Conservation (phyloP, 148 eudicot species). For the Diospyros lotus region DNA sequence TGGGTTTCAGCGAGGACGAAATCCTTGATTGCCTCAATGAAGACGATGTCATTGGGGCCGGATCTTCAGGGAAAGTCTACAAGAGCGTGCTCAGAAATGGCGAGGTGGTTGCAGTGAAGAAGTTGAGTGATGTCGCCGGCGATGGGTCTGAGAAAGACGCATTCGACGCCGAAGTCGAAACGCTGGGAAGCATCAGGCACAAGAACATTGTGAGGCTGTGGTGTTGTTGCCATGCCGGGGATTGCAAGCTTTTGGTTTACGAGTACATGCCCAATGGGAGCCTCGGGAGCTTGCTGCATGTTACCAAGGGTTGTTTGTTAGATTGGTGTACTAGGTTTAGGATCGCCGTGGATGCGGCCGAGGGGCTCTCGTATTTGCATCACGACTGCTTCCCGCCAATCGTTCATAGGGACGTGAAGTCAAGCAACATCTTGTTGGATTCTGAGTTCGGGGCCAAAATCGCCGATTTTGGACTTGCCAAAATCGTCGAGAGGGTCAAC, state of each 20-base stretch:
- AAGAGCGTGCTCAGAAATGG: slow-evolving; percentile 37
- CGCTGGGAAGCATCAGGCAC: slow-evolving; percentile 45
- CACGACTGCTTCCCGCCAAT: slow-evolving; percentile 46
- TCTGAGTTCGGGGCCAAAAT: slow-evolving; percentile 39
- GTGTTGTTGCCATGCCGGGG: slow-evolving; percentile 35
- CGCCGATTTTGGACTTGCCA: slow-evolving; percentile 51
- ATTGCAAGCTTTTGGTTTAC: slow-evolving; percentile 38
- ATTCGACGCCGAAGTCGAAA: slow-evolving; percentile 42
- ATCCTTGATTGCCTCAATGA: slow-evolving; percentile 30
- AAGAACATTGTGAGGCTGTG: slow-evolving; percentile 39
- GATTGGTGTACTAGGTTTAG: slow-evolving; percentile 39
- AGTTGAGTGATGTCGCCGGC: slow-evolving; percentile 15
- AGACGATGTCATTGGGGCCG: slow-evolving; percentile 39
- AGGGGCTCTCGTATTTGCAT: slow-evolving; percentile 52
- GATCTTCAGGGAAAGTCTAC: slow-evolving; percentile 47
- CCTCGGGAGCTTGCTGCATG: slow-evolving; percentile 37
- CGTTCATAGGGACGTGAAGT: slow-evolving; percentile 46
- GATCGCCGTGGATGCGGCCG: slow-evolving; percentile 46
- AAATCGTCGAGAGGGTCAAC: slow-evolving; percentile 16
- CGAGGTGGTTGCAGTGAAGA: slow-evolving; percentile 43
- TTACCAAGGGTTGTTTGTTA: slow-evolving; percentile 24
- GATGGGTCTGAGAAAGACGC: slow-evolving; percentile 16
- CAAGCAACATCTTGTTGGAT: slow-evolving; percentile 43
- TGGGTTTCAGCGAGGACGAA: slow-evolving; percentile 36
- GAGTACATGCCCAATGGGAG: slow-evolving; percentile 50